phyloP scores from a whole-genome alignment of 345 rosid genomes.

The Syzygium jambos region DNA sequence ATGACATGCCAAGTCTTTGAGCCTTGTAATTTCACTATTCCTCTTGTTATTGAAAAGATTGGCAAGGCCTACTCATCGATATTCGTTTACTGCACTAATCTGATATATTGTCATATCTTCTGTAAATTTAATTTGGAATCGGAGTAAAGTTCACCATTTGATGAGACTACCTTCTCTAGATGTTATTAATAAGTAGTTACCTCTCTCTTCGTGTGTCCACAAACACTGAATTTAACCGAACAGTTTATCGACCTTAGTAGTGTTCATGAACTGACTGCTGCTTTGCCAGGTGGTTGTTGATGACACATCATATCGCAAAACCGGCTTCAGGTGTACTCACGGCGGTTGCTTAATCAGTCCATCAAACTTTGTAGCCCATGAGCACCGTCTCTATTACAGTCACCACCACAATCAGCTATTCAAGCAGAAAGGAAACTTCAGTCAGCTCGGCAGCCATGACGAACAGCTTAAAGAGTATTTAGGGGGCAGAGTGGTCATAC shows the following conservation, averaged over 20 bases:
- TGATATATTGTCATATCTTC: background rate
- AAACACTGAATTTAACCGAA: background rate
- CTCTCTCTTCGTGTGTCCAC: background rate
- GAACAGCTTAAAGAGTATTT: background rate
- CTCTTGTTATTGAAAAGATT: background rate
- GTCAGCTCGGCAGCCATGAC: conserved; percentile 43
- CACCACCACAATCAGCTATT: conserved; percentile 69
- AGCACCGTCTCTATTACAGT: conserved; percentile 60
- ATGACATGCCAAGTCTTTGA: background rate
- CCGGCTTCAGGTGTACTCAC: conserved; percentile 65
- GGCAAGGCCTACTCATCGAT: background rate
- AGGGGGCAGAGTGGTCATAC: background rate
- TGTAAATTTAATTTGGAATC: background rate
- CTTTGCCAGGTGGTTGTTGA: conserved; percentile 56
- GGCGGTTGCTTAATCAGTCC: conserved; percentile 70
- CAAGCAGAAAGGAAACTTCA: conserved; percentile 69
- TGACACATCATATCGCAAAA: conserved; percentile 49
- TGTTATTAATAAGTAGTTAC: background rate
- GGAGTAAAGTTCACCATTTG: background rate
- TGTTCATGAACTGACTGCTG: background rate
- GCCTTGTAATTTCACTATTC: background rate
- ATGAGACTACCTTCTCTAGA: background rate
- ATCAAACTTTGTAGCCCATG: conserved; percentile 61
- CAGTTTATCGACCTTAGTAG: background rate
- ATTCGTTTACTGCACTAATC: background rate